Base-by-base conservation (phyloP, 345 rosid genomes). In the Pseudoturritis turrita region DNA sequence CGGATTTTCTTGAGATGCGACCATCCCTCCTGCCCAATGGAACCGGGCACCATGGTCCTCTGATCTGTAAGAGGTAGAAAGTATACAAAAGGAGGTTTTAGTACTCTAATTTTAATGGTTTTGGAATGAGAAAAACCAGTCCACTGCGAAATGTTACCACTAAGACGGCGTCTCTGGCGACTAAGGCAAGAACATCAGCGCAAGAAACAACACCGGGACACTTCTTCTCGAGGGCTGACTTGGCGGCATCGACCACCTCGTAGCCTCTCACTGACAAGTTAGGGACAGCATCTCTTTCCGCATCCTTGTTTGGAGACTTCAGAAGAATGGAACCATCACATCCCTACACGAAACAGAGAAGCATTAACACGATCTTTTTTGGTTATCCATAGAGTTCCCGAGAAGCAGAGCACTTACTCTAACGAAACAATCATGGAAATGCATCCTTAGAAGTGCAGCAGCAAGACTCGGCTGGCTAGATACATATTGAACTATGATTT, bases 21-120 rank as follows among this genome's bases (percentile, higher is more conserved):
- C 92, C 92, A 62, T 87, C 92, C 57, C 84, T 87, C 10, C 92
- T 52, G 0, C 91, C 91, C 0, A 82, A 63, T 14, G 86, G 86
- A 71, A 87, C 85, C 1, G 71, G 67, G 91, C 92, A 89, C 44
- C 9, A 73, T 25, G 92, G 89, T 52, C 96, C 92, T 0, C 59
- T 35, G 26, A 81, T 65, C 94, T 88, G 75, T 28, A n/a, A n/a
- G n/a, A n/a, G n/a, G n/a, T n/a, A 55, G 26, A 17, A n/a, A 37
- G 19, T n/a, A 9, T n/a, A 61, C 52, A 5, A 40, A 2, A 25
- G 7, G 2, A 43, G 6, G 37, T 13, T 15, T 6, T 21, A 44
- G 15, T 21, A 50, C 17, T 39, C 22, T 36, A 5, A 0, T 6
- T 29, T 54, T 4, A 18, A 41, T 19, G 10, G 7, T 64, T 22